phyloP scores from a whole-genome alignment of 179 eudicot species.

The Silene coronaria region DNA sequence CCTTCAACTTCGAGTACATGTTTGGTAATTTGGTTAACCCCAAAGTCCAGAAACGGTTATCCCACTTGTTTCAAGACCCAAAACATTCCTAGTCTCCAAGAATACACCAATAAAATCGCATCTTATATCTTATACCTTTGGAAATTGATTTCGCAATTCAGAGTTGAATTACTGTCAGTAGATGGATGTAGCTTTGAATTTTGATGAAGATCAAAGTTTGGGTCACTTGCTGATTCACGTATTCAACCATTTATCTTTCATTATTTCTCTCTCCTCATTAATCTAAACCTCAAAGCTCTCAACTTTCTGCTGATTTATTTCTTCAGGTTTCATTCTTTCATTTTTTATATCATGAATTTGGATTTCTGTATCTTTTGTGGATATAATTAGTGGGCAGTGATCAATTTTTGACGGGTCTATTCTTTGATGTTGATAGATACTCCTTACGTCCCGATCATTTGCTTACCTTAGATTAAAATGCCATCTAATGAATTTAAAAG shows the following conservation, averaged over 20 bases:
- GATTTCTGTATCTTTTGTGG: neutral
- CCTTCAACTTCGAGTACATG: neutral
- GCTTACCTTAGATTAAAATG: too few species aligned
- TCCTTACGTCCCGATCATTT: too few species aligned
- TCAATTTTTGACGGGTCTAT: conserved; percentile 2
- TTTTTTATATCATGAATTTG: neutral
- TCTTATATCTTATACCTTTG: neutral
- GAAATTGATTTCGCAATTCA: neutral
- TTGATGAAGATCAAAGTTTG: neutral
- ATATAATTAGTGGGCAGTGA: conserved; percentile 1
- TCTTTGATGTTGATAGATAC: neutral
- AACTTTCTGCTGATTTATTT: conserved; percentile 10
- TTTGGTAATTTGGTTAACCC: conserved; percentile 2
- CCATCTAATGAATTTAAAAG: too few species aligned
- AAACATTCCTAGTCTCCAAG: neutral
- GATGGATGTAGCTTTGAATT: conserved; percentile 8
- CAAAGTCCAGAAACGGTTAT: conserved; percentile 4
- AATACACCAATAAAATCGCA: conserved; percentile 9
- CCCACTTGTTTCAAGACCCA: neutral
- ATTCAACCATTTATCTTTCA: neutral
- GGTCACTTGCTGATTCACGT: neutral
- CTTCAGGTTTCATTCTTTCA: conserved; percentile 2
- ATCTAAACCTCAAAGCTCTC: neutral
- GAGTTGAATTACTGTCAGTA: neutral
- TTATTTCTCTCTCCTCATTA: neutral